Base-by-base conservation (phyloP, 192 early-diverging fungal species). In the Coemansia sp. region DNA sequence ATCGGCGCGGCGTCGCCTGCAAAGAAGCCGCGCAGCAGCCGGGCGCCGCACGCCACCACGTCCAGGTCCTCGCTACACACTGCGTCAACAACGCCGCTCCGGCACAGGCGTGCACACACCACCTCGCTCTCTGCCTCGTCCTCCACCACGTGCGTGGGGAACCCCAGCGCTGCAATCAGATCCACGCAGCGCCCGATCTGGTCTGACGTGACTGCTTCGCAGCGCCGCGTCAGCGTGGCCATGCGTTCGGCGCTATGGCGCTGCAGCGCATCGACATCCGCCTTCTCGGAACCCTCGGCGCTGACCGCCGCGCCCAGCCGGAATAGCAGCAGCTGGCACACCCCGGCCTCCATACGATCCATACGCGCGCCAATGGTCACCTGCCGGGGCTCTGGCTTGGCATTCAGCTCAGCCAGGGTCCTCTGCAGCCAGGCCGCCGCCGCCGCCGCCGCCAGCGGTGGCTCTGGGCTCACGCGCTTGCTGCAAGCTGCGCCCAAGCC, bases 91-190 rank as follows among this genome's bases (percentile, higher is more conserved):
- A 71, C 45, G 4, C 77, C 78, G 2, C 47, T 28, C 14, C 64
- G 58, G 20, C 61, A 61, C 7, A 89, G 52, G 8, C 62, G 59
- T 16, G 83, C 83, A 41, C 85, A 89, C 26, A 89, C 65, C 5
- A 81, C 69, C 39, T 89, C 85, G 11, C 80, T 80, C 53, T 89
- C 85, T 23, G 67, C 66, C 5, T 50, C 37, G 22, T 27, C 35
- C 8, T 73, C 25, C 3, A 62, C 77, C 5, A 44, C 65, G 10
- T 80, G 47, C 23, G 75, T 64, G 1, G 75, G 67, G 42, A 72
- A 69, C 1, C 84, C 84, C 47, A 82, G 42, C 7, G 77, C 50
- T 1, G 9, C 13, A 9, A 86, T 35, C 14, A 85, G 72, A 16
- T 48, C 20, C 35, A 54, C 53, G 36, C 79, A 82, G 7, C 82